Evolutionary conservation across 345 rosid species (phyloP).

Genomic region (Syzygium aqueum): DNA sequence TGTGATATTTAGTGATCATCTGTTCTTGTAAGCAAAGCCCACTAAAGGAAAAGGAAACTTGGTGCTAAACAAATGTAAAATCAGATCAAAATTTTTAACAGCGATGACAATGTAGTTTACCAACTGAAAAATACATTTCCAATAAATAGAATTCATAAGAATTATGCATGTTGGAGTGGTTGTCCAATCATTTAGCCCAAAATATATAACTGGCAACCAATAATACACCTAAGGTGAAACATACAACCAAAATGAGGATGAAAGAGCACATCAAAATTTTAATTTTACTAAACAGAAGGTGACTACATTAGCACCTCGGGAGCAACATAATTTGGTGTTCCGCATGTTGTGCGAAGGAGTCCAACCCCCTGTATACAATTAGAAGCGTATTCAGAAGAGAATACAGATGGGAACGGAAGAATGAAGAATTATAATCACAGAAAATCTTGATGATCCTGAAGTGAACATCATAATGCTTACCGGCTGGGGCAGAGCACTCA

Average conservation of each 20-base stretch:
- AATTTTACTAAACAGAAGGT: not conserved
- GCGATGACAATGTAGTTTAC: not conserved
- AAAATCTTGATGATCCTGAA: not conserved
- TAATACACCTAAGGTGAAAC: not conserved
- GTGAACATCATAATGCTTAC: constrained; percentile 16
- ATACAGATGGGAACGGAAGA: not conserved
- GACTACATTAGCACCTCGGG: constrained; percentile 31
- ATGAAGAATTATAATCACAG: not conserved
- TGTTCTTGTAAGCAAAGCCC: not conserved
- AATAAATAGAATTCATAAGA: not conserved
- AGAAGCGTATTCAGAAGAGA: not conserved
- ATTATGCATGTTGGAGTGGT: not conserved
- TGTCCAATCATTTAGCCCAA: not conserved
- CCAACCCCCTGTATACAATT: constrained; percentile 32
- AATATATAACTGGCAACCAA: not conserved
- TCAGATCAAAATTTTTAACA: not conserved
- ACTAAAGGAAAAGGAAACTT: not conserved
- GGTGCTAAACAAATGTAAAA: not conserved
- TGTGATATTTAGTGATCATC: not conserved
- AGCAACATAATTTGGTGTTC: constrained; percentile 83
- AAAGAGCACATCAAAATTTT: not conserved
- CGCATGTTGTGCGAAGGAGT: constrained; percentile 84
- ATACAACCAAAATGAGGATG: not conserved
- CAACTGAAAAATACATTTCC: not conserved
- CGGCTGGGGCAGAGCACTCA: constrained; percentile 57